Base-by-base conservation (phyloP, 352 stramenopile genomes). In the Phytophthora pisi region DNA sequence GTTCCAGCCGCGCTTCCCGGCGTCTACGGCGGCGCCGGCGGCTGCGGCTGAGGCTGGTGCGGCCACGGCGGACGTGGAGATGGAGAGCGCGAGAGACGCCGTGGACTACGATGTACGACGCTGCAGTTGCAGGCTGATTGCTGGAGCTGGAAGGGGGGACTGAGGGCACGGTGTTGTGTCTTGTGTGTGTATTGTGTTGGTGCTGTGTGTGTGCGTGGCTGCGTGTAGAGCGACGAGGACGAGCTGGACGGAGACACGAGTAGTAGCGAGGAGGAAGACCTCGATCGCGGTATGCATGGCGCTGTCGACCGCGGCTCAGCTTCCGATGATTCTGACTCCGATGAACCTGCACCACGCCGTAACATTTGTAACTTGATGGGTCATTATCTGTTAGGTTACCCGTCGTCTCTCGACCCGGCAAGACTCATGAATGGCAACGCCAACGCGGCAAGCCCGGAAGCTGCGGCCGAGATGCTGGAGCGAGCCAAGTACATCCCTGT, bases 401-500 rank as follows among this genome's bases (percentile, higher is more conserved):
- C 75, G 58, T 82, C 79, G 55, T 68, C 78, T 26, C 61, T 66
- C 5, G 65, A 61, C 51, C 47, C 62, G 16, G 54, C 57, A 51
- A 68, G 61, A 40, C 67, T 79, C 13, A 52, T 61, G 34, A 62
- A 67, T 49, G 63, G 51, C 30, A 56, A 52, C 31, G 50, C 51
- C 16, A 64, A 23, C 34, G 49, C 56, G 51, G 50, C 51, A 46
- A 73, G 47, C 55, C 34, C 54, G 16, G 53, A 67, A 53, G 52
- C 54, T 40, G 68, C 68, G 6, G 36, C 59, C n/a, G 77, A 72
- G 18, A 90, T 98, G 72, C 72, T 90, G 36, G 94, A 98, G 70
- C 87, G 96, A 58, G 87, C 95, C 69, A 98, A 98, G 79, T 98
- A 91, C 77, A 98, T 99, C 60, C 97, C 97, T n/a, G 73, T 99